These are phyloP conservation scores for Helianthus annuus DNA, from an alignment of 129 eudicot genomes.

Conservation along the genomic window DNA sequence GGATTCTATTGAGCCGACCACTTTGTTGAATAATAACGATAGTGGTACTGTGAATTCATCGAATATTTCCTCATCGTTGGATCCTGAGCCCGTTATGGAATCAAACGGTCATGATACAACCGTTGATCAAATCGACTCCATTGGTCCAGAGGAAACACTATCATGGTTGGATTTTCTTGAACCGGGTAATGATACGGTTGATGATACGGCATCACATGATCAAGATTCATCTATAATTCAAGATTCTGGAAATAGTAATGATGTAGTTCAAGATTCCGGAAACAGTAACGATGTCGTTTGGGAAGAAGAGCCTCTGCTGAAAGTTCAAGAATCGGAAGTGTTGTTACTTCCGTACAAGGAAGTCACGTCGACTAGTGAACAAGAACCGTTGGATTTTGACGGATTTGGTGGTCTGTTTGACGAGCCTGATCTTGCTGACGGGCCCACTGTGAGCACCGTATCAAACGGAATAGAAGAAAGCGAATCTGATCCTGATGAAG, in stretches of 20 bases:
- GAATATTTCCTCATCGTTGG: constrained; percentile 53
- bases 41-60: constrained; percentile 19
- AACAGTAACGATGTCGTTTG: constrained; percentile 29
- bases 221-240: constrained; percentile 28
- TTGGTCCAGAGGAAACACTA: constrained; percentile 1
- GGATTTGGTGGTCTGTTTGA: constrained; percentile 77
- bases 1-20: constrained; percentile 45
- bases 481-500: constrained; percentile 87
- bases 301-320: constrained; percentile 47
- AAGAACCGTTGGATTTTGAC: constrained; percentile 59
- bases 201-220: constrained; percentile 21
- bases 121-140: constrained; percentile 26
- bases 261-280: constrained; percentile 30
- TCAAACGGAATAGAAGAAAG: constrained; percentile 45
- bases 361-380: constrained; percentile 32
- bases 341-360: constrained; percentile 59
- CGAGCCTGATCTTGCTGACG: constrained; percentile 60
- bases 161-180: constrained; percentile 40
- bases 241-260: constrained; percentile 20
- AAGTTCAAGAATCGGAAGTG: constrained; percentile 57
- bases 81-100: constrained; percentile 36
- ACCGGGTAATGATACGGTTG: constrained; percentile 21
- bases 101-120: constrained; percentile 32
- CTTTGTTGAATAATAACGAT: constrained; percentile 25
- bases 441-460: constrained; percentile 32